Percentiles rank a stretch among this genome's conserved stretches.
Evolutionary conservation across 495 filamentous ascomycete genomes (phyloP).

Genomic region (Penicillium angulare): DNA sequence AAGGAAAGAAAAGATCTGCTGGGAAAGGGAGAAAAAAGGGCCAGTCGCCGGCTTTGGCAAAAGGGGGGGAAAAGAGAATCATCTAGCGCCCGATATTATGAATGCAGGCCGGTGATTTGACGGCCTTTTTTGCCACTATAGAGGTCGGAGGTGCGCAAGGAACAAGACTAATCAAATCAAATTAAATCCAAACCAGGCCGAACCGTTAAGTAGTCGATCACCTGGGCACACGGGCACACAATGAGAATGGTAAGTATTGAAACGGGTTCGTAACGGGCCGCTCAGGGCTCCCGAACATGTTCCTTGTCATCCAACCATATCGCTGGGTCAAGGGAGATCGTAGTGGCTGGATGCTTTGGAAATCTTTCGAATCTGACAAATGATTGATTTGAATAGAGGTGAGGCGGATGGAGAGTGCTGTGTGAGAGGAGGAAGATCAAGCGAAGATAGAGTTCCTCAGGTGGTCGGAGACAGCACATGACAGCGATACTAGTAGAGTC

Average conservation of each 20-base stretch:
- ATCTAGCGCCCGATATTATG: constrained; percentile 15
- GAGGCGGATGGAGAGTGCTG: too few species aligned
- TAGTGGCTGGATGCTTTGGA: background rate
- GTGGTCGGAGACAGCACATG: too few species aligned
- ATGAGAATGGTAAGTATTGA: too few species aligned
- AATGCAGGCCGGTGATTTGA: constrained; percentile 19
- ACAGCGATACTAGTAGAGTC: too few species aligned
- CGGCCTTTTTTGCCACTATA: constrained; percentile 24
- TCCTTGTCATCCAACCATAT: background rate
- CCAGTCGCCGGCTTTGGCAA: constrained; percentile 1
- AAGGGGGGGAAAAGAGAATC: constrained; percentile 19
- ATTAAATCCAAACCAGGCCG: too few species aligned
- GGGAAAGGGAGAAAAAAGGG: background rate
- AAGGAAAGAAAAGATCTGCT: constrained; percentile 1
- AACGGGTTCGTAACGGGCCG: constrained; percentile 14
- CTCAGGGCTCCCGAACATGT: background rate
- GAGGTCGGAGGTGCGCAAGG: constrained; percentile 12
- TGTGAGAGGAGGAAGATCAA: too few species aligned
- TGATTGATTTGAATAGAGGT: too few species aligned
- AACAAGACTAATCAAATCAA: constrained; percentile 21
- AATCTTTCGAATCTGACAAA: too few species aligned
- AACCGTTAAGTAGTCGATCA: too few species aligned
- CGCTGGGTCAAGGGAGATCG: too few species aligned
- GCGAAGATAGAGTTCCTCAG: too few species aligned
- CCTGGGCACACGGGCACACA: too few species aligned